These are phyloP conservation scores for Penicillium sp. DNA, from an alignment of 2,329 filamentous ascomycete genomes.

Conservation along the genomic window DNA sequence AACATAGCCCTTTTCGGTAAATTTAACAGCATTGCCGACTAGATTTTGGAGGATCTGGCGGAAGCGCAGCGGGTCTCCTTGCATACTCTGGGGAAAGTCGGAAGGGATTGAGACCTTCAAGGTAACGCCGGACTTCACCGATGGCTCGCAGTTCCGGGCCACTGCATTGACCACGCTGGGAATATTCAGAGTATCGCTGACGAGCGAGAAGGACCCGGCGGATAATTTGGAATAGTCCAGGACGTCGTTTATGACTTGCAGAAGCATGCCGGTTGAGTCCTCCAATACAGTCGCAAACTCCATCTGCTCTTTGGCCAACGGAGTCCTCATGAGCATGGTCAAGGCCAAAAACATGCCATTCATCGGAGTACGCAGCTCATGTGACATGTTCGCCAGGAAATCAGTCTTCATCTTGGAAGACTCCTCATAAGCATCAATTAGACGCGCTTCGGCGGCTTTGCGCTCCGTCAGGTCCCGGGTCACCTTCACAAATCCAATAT, in stretches of 20 bases:
- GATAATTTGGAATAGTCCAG: conserved; percentile 66
- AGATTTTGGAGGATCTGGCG: conserved; percentile 65
- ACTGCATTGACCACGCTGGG: conserved; percentile 48
- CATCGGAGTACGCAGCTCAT: conserved; percentile 66
- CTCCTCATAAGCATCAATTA: conserved; percentile 61
- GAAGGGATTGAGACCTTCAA: conserved; percentile 48
- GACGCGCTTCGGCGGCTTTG: conserved; percentile 54
- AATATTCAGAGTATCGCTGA: conserved; percentile 54
- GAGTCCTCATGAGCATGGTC: conserved; percentile 57
- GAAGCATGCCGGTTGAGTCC: conserved; percentile 58
- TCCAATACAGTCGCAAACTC: conserved; percentile 60
- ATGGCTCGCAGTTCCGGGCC: conserved; percentile 51
- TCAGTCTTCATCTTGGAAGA: conserved; percentile 63
- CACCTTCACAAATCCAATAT: conserved; percentile 61
- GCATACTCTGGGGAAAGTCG: conserved; percentile 51
- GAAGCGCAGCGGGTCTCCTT: conserved; percentile 61
- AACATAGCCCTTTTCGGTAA: conserved; percentile 58
- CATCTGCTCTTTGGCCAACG: conserved; percentile 54
- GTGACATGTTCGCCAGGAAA: conserved; percentile 64
- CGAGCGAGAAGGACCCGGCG: conserved; percentile 60
- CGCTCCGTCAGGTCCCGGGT: conserved; percentile 60
- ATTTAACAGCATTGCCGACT: conserved; percentile 62
- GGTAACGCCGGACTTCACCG: conserved; percentile 48
- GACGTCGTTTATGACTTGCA: conserved; percentile 66
- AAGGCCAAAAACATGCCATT: conserved; percentile 63